These are phyloP conservation scores for Ramularia collo-cygni DNA, from an alignment of 2,329 filamentous ascomycete genomes.

Conservation along the genomic window DNA sequence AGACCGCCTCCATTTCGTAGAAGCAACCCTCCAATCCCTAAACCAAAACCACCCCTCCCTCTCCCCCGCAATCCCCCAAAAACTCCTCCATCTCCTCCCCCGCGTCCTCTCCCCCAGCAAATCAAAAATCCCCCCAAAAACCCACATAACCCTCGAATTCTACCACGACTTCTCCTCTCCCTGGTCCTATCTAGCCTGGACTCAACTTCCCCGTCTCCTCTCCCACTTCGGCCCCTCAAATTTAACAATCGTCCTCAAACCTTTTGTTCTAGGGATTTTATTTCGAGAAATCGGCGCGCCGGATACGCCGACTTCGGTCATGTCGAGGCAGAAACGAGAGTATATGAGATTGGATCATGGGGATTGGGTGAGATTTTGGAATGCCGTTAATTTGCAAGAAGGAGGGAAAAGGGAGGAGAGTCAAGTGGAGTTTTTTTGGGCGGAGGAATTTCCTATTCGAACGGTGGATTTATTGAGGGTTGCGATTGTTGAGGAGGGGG, in stretches of 20 bases:
- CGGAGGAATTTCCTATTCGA: slow-evolving; percentile 18
- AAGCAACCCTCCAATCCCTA: slow-evolving; percentile 13
- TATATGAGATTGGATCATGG: slow-evolving; percentile 15
- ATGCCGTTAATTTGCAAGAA: slow-evolving; percentile 17
- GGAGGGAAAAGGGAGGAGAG: slow-evolving; percentile 14
- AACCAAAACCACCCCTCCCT: slow-evolving; percentile 11
- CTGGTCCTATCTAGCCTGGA: slow-evolving; percentile 20
- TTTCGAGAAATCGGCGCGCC: slow-evolving; percentile 21
- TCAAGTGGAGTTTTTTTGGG: slow-evolving; percentile 20
- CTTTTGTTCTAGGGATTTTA: slow-evolving; percentile 19
- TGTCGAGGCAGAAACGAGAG: slow-evolving; percentile 18
- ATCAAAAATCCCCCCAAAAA: slow-evolving; percentile 5
- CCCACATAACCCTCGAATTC: slow-evolving; percentile 19
- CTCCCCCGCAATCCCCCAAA: too few relatives aligned
- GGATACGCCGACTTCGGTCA: slow-evolving; percentile 12
- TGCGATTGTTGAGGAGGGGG: slow-evolving; percentile 12
- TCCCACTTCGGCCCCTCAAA: slow-evolving; percentile 14
- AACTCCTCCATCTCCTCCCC: too few relatives aligned
- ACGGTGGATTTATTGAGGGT: slow-evolving; percentile 16
- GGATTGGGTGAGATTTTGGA: slow-evolving; percentile 22
- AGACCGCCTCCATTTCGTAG: slow-evolving; percentile 20
- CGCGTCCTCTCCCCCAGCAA: too few relatives aligned
- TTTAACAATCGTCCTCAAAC: slow-evolving; percentile 18
- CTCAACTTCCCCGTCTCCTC: slow-evolving; percentile 14
- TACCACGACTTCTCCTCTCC: slow-evolving; percentile 21